Percentiles rank a stretch among this genome's conserved stretches.
Evolutionary conservation across 1,284 basidiomycete species (phyloP).

Genomic region (Neolentinus lepideus): DNA sequence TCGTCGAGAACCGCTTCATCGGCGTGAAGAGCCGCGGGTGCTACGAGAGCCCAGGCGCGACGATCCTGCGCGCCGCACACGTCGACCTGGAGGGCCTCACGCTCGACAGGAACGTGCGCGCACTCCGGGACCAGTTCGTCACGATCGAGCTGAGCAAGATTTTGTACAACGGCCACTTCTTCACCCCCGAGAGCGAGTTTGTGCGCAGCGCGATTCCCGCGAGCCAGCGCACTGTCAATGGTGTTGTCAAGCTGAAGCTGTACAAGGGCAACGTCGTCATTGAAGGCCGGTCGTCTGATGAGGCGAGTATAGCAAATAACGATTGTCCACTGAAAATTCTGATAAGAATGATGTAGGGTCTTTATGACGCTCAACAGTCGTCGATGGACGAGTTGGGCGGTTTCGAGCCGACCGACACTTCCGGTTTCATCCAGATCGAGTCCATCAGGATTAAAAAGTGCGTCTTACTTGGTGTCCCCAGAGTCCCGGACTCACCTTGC

Average conservation of each 20-base stretch:
- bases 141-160: constrained; percentile 88
- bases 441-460: constrained; percentile 95
- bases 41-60: constrained; percentile 96
- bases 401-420: constrained; percentile 89
- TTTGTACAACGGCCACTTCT: constrained; percentile 96
- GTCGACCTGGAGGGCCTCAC: constrained; percentile 97
- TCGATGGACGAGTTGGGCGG: constrained; percentile 99
- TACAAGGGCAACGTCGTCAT: constrained; percentile 97
- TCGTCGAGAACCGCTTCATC: constrained; percentile 99
- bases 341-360: constrained; percentile 40
- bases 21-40: constrained; percentile 98
- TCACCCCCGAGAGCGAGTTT: constrained; percentile 97
- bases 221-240: constrained; percentile 96
- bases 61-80: constrained; percentile 93
- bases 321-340: too few relatives aligned
- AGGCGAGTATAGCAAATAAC: constrained; percentile 40
- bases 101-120: constrained; percentile 94
- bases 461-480: constrained; percentile 20
- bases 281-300: constrained; percentile 87
- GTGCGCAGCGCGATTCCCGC: constrained; percentile 84
- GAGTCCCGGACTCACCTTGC: not conserved
- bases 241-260: constrained; percentile 82
- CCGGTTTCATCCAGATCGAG: constrained; percentile 93
- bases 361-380: constrained; percentile 96
- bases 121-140: constrained; percentile 91